phyloP scores from a whole-genome alignment of 768 basidiomycete species.

The Mycena galericulata region DNA sequence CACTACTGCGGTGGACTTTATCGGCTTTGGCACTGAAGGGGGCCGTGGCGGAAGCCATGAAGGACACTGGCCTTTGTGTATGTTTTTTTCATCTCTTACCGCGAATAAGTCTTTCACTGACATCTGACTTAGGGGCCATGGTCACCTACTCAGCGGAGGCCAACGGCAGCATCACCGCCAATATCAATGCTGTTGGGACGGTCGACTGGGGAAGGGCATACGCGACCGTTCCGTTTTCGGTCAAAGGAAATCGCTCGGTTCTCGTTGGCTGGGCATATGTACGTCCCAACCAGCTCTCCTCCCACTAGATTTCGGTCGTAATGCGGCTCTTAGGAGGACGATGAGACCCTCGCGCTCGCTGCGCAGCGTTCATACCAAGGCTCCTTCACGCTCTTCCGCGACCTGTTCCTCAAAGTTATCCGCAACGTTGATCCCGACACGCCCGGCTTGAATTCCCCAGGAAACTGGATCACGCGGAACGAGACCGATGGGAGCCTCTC shows the following conservation, averaged over 20 bases:
- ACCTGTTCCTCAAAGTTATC: constrained; percentile 30
- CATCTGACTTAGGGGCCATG: constrained; percentile 23
- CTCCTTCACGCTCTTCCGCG: constrained; percentile 31
- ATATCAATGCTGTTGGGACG: constrained; percentile 19
- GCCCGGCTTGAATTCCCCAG: constrained; percentile 20
- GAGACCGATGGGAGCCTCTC: constrained; percentile 29
- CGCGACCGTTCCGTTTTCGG: constrained; percentile 25
- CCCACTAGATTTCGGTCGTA: too few species aligned
- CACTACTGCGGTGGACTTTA: constrained; percentile 26
- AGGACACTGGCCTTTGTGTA: constrained; percentile 33
- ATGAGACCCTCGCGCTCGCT: constrained; percentile 24
- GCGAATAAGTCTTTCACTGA: background rate
- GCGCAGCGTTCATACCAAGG: constrained; percentile 30
- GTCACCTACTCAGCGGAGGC: constrained; percentile 16
- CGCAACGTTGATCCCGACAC: constrained; percentile 30
- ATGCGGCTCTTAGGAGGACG: constrained; percentile 16
- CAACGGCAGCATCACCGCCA: constrained; percentile 20
- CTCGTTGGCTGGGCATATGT: constrained; percentile 31
- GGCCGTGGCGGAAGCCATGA: constrained; percentile 27
- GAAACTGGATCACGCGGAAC: constrained; percentile 28
- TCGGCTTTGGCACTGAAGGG: constrained; percentile 27
- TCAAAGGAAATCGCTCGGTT: constrained; percentile 24
- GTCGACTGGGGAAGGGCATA: constrained; percentile 30
- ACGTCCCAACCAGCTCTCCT: background rate
- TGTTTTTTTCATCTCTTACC: background rate